A percentile compares a stretch with the other conserved stretches of the same genome.
These are phyloP conservation scores for Plasmodium gonderi DNA, from an alignment of 169 alveolate genomes.

Conservation along the genomic window DNA sequence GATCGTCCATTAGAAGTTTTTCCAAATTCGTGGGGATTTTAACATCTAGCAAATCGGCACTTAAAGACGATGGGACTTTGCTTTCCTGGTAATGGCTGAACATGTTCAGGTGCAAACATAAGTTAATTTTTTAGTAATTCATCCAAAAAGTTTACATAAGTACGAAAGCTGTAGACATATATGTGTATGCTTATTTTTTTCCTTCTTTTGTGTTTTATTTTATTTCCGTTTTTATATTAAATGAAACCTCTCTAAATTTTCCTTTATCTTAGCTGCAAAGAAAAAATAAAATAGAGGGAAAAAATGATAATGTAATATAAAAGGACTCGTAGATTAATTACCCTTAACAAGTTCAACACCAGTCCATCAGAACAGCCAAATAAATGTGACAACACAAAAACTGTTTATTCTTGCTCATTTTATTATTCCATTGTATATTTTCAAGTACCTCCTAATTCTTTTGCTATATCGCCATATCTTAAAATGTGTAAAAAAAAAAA, in stretches of 20 bases:
- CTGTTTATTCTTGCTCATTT: background rate
- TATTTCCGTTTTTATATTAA: background rate
- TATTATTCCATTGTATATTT: background rate
- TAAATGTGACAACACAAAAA: background rate
- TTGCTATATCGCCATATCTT: constrained; percentile 38
- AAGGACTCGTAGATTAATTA: background rate
- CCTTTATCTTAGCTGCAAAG: constrained; percentile 23
- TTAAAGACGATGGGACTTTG: constrained; percentile 39
- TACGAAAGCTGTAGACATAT: background rate
- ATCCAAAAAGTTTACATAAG: background rate
- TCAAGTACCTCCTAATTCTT: constrained; percentile 56
- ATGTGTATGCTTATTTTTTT: background rate
- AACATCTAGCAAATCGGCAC: constrained; percentile 49
- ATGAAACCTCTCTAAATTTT: constrained; percentile 51
- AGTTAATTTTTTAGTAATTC: background rate
- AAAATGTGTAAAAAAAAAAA: constrained; percentile 7
- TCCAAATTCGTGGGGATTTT: constrained; percentile 41
- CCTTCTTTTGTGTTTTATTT: background rate
- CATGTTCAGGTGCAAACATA: background rate
- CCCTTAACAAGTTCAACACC: background rate
- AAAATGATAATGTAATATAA: background rate
- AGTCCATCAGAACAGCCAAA: background rate
- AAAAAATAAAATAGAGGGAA: background rate
- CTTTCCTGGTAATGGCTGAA: constrained; percentile 60
- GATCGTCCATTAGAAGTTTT: constrained; percentile 54